These are phyloP conservation scores for Parachaetomium inaequale DNA, from an alignment of 495 filamentous ascomycete genomes.

Conservation along the genomic window DNA sequence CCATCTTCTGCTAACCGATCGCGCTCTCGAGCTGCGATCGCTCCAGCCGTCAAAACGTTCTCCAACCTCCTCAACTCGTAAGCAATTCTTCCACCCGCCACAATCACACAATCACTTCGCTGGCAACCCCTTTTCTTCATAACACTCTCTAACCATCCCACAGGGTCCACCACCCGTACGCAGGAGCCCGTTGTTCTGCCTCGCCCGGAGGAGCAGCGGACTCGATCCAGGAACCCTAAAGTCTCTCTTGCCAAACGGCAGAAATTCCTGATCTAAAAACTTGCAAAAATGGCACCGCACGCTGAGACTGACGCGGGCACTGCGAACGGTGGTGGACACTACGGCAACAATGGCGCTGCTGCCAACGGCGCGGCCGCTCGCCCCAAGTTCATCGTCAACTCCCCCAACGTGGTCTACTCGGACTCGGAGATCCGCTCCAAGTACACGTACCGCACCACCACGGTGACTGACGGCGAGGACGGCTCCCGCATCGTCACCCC, in stretches of 20 bases:
- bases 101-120: neutral
- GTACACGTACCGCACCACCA: slow-evolving; percentile 94
- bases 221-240: slow-evolving; percentile 60
- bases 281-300: slow-evolving; percentile 81
- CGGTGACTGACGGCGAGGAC: slow-evolving; percentile 64
- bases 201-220: slow-evolving; percentile 84
- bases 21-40: slow-evolving; percentile 55
- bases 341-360: slow-evolving; percentile 56
- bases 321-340: slow-evolving; percentile 71
- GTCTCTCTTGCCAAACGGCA: slow-evolving; percentile 9
- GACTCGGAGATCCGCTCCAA: slow-evolving; percentile 84
- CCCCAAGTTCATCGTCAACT: slow-evolving; percentile 79
- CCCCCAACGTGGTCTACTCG: slow-evolving; percentile 89
- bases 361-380: slow-evolving; percentile 35
- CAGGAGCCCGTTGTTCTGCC: slow-evolving; percentile 92
- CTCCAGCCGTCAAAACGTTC: slow-evolving; percentile 74
- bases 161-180: slow-evolving; percentile 95
- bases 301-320: slow-evolving; percentile 69
- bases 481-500: slow-evolving; percentile 82
- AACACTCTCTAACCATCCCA: slow-evolving; percentile 14
- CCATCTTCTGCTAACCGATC: slow-evolving; percentile 38
- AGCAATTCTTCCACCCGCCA: slow-evolving; percentile 25
- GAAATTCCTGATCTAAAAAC: slow-evolving; percentile 7
- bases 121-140: neutral
- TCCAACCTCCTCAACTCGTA: slow-evolving; percentile 89